Conservation (phyloP, 2,329 filamentous ascomycete species). For the Coniochaeta sp. region DNA sequence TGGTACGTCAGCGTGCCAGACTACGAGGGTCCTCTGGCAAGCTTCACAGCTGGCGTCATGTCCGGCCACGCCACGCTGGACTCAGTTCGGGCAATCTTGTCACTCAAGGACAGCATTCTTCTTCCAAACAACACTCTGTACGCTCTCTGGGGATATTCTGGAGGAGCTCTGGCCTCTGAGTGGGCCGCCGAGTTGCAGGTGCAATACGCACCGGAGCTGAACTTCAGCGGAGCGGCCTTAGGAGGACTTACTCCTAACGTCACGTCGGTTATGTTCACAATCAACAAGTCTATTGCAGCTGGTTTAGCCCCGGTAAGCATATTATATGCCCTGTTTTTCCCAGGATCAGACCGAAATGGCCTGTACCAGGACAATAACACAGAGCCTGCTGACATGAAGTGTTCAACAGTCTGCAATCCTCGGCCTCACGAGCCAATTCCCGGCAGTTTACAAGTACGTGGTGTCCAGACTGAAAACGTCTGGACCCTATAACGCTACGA, state of each 20-base stretch:
- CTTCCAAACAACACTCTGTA: constrained; percentile 2
- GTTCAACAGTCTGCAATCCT: constrained; percentile 13
- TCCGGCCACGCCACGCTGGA: constrained; percentile 38
- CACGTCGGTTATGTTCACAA: not conserved
- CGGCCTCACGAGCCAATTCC: constrained; percentile 23
- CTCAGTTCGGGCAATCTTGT: constrained; percentile 29
- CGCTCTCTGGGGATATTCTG: constrained; percentile 48
- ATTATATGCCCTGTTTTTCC: not conserved
- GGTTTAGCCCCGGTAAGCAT: not conserved
- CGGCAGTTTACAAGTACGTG: constrained; percentile 17
- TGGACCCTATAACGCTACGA: constrained; percentile 9
- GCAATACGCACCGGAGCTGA: constrained; percentile 44
- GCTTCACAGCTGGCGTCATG: constrained; percentile 31
- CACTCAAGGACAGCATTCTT: not conserved
- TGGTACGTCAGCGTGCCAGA: constrained; percentile 39
- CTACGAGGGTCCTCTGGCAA: constrained; percentile 34
- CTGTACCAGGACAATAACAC: not conserved
- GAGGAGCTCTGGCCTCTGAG: constrained; percentile 42
- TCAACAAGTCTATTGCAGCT: not conserved
- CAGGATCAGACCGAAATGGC: not conserved
- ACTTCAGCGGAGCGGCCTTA: constrained; percentile 38
- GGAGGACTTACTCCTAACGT: constrained; percentile 39
- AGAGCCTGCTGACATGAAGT: not conserved
- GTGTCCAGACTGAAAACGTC: constrained; percentile 6
- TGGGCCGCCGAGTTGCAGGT: constrained; percentile 45